phyloP scores from a whole-genome alignment of 106 monocot species.

The Xerophyta viscosa region DNA sequence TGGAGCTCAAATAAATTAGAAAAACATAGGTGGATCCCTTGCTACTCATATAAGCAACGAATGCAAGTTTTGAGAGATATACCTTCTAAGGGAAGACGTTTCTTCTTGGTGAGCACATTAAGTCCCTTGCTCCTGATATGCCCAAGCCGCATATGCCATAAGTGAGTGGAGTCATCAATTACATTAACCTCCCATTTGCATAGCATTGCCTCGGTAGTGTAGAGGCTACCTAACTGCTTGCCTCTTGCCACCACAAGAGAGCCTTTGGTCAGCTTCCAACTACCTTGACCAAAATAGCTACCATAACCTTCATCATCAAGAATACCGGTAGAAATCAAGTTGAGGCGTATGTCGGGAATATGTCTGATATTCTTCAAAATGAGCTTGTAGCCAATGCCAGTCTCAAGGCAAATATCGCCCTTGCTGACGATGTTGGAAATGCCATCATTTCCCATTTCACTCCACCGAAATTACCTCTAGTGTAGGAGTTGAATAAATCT shows the following conservation, averaged over 20 bases:
- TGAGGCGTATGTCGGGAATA: constrained; percentile 1
- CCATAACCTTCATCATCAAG: constrained; percentile 2
- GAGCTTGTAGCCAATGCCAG: too few relatives aligned
- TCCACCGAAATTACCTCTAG: neutral
- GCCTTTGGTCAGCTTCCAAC: constrained; percentile 1
- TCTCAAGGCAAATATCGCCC: too few relatives aligned
- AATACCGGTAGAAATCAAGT: neutral
- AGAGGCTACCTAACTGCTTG: constrained; percentile 4
- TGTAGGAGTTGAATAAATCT: constrained; percentile 1
- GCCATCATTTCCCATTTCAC: neutral
- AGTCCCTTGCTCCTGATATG: constrained; percentile 2
- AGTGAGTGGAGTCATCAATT: neutral
- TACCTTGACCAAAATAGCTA: neutral
- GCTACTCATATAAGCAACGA: neutral
- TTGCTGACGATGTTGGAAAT: too few relatives aligned
- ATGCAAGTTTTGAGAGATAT: neutral
- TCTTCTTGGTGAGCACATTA: neutral
- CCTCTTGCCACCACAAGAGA: constrained; percentile 8
- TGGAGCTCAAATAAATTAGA: too few relatives aligned
- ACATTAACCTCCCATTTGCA: neutral
- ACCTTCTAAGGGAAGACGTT: neutral
- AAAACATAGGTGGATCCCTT: too few relatives aligned
- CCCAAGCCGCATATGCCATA: constrained; percentile 1
- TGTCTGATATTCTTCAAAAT: neutral
- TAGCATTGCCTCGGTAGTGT: neutral